Evolutionary conservation across 805 yeast species (phyloP), one percentile per base, ranked within the genome.

Genomic region (Crinitomyces ghanaensis): DNA sequence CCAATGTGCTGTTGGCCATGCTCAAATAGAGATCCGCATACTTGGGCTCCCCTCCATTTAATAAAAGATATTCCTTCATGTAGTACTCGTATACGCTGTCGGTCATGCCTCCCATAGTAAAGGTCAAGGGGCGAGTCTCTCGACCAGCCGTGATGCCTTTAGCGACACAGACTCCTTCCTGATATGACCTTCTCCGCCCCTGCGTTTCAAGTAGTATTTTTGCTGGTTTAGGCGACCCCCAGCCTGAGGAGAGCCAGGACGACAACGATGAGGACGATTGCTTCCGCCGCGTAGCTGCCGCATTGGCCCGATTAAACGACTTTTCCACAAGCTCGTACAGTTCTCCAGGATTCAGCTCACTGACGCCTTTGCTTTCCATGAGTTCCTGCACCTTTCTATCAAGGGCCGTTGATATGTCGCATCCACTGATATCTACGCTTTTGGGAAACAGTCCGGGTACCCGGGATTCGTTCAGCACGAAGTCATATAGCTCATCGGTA

Each of bases 11-110:
- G 3, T 48, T 49, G 26, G 59, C 51, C 42, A 50, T 44, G 11
- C 40, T 25, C 7, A 31, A 33, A 39, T 59, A 62, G 24, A 62
- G 38, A 2, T 44, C 39, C 12, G 54, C 43, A 36, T 67, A 68
- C 35, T 60, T 51, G 6, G 51, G 47, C 28, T 53, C 51, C 2
- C 54, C 51, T 12, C 60, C 56, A 16, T 57, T 51, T 23, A 70
- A 49, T 7, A 70, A 51, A 34, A 65, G 64, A 38, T 51, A 63
- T 46, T 65, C 60, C 48, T 72, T 72, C 32, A 69, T 57, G 36
- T 68, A 45, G 44, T 66, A 68, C 43, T 66, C 72, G 43, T 67
- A 69, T 28, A 62, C 60, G 1, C 72, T 65, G 39, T 66, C 71
- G 12, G 57, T 60, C 7, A 59, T 46, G 1, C 64, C 68, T 9